A percentile compares a stretch with the other conserved stretches of the same genome.
Evolutionary conservation across 129 eudicot genomes (phyloP).

Genomic region (Tagetes erecta): DNA sequence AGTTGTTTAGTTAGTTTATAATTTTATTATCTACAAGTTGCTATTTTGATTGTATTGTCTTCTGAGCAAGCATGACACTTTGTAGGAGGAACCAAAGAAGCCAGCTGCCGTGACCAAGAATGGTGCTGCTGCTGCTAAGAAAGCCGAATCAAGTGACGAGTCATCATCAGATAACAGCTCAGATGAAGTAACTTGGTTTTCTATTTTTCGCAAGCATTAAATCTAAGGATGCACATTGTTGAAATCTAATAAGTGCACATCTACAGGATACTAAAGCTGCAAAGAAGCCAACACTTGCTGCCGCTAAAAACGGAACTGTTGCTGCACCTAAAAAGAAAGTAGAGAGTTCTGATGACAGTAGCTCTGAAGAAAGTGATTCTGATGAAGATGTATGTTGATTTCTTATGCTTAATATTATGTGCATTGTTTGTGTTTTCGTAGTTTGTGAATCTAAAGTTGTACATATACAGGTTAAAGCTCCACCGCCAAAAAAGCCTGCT

Average conservation of each 20-base stretch:
- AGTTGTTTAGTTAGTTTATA: no score
- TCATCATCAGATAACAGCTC: slow-evolving; percentile 48
- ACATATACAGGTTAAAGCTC: slow-evolving; percentile 21
- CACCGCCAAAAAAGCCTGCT: slow-evolving; percentile 32
- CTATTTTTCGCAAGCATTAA: neutral
- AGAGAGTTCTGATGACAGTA: slow-evolving; percentile 49
- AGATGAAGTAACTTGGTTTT: slow-evolving; percentile 33
- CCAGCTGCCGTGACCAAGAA: slow-evolving; percentile 41
- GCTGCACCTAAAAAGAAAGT: slow-evolving; percentile 35
- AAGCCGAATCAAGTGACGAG: slow-evolving; percentile 55
- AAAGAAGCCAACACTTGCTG: slow-evolving; percentile 30
- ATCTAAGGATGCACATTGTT: no score
- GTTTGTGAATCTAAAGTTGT: neutral
- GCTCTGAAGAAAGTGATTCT: slow-evolving; percentile 60
- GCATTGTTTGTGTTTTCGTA: neutral
- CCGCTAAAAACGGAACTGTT: slow-evolving; percentile 37
- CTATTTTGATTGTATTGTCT: neutral
- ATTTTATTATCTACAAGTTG: no score
- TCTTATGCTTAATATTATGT: neutral
- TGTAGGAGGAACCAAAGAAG: slow-evolving; percentile 36
- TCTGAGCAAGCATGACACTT: neutral
- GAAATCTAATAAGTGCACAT: neutral
- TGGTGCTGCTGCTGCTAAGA: slow-evolving; percentile 46
- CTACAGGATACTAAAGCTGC: slow-evolving; percentile 24
- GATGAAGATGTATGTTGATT: slow-evolving; percentile 34